Evolutionary conservation across 2,329 filamentous ascomycete genomes (phyloP).

Genomic region (Colletotrichum sp.): DNA sequence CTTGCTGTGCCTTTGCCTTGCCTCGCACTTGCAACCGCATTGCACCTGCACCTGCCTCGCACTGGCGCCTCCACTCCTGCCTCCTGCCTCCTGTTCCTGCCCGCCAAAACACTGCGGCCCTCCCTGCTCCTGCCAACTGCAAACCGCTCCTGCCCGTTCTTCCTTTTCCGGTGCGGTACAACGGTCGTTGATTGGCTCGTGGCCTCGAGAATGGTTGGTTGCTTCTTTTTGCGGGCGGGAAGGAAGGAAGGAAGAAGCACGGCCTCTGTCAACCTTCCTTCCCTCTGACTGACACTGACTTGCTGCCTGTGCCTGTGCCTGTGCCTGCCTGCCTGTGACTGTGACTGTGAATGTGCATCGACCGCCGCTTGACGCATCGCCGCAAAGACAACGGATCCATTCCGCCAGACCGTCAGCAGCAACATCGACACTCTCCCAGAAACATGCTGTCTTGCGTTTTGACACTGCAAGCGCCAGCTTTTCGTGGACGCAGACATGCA

Average conservation of each 20-base stretch:
- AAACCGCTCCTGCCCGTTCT: neutral
- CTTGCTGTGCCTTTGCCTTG: neutral
- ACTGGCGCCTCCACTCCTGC: neutral
- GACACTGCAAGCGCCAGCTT: neutral
- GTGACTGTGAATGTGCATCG: neutral
- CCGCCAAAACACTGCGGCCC: neutral
- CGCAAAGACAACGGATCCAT: neutral
- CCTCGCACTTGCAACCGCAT: neutral
- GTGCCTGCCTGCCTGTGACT: neutral
- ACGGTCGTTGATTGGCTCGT: neutral
- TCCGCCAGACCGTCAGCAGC: neutral
- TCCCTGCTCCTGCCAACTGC: neutral
- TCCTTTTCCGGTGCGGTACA: neutral
- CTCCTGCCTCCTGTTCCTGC: neutral
- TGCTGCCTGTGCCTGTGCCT: too few species aligned
- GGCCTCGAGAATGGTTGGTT: neutral
- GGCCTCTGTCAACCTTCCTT: neutral
- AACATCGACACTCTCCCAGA: neutral
- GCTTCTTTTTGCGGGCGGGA: neutral
- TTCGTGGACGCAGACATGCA: neutral
- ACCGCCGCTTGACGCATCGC: neutral
- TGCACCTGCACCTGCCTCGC: neutral
- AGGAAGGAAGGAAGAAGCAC: neutral
- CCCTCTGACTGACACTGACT: neutral
- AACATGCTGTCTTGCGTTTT: constrained; percentile 1